Evolutionary conservation across 345 rosid species (phyloP).

Genomic region (Diplotaxis tenuifolia): DNA sequence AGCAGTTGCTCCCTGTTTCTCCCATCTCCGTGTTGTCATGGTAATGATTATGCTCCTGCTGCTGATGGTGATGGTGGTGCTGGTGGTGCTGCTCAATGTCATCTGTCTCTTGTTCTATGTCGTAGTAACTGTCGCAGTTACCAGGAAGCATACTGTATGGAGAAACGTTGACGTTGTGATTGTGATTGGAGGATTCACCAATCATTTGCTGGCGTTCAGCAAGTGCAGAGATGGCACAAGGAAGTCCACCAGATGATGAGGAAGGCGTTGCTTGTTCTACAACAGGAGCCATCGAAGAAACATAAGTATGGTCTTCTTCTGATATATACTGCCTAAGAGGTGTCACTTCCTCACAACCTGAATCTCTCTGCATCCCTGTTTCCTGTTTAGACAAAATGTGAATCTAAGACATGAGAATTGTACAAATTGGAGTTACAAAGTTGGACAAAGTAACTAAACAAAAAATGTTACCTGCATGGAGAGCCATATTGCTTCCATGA

Average conservation of each 20-base stretch:
- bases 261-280: slow-evolving; percentile 53
- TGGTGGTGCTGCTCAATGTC: slow-evolving; percentile 33
- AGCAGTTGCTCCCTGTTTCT: slow-evolving; percentile 64
- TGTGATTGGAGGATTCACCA: slow-evolving; percentile 52
- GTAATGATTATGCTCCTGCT: slow-evolving; percentile 28
- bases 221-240: slow-evolving; percentile 82
- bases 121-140: slow-evolving; percentile 50
- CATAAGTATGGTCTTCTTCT: slow-evolving; percentile 43
- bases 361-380: slow-evolving; percentile 51
- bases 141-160: slow-evolving; percentile 49
- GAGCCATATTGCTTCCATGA: slow-evolving; percentile 96
- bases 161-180: slow-evolving; percentile 42
- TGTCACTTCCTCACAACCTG: slow-evolving; percentile 38
- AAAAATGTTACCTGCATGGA: slow-evolving; percentile 67
- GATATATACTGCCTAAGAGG: slow-evolving; percentile 53
- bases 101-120: slow-evolving; percentile 45
- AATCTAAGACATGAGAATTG: not conserved
- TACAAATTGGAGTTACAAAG: not conserved
- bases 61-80: not conserved
- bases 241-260: slow-evolving; percentile 80
- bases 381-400: slow-evolving; percentile 44
- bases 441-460: slow-evolving; percentile 1
- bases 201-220: slow-evolving; percentile 77
- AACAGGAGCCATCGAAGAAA: slow-evolving; percentile 44
- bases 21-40: slow-evolving; percentile 49